phyloP scores from a whole-genome alignment of 2,329 filamentous ascomycete genomes.

The Rhytidhysteron rufulum region DNA sequence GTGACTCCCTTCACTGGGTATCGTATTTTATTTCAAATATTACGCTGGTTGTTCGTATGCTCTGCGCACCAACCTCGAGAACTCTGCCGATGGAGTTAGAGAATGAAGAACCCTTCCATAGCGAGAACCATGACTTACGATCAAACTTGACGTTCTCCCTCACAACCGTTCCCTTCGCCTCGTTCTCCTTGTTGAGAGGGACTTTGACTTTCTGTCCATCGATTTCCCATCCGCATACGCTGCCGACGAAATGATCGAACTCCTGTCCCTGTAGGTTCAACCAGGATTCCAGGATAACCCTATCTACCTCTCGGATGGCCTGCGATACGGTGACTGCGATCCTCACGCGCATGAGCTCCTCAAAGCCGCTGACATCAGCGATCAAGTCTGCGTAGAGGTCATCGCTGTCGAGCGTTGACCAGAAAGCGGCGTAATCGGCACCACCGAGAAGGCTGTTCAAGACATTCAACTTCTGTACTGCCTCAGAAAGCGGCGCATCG shows the following conservation, averaged over 20 bases:
- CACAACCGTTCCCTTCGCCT: constrained; percentile 93
- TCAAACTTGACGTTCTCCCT: constrained; percentile 92
- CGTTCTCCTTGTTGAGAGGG: constrained; percentile 82
- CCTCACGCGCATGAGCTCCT: constrained; percentile 85
- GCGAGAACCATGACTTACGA: constrained; percentile 42
- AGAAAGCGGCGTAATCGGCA: constrained; percentile 89
- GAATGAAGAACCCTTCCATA: neutral
- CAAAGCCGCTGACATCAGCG: constrained; percentile 90
- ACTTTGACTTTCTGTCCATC: constrained; percentile 66
- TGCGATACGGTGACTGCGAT: constrained; percentile 86
- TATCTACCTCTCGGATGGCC: constrained; percentile 71
- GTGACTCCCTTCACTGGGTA: no score
- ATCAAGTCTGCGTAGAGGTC: constrained; percentile 94
- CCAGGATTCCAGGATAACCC: constrained; percentile 47
- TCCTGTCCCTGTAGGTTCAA: constrained; percentile 44
- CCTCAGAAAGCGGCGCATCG: constrained; percentile 74
- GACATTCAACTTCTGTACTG: constrained; percentile 78
- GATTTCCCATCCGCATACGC: constrained; percentile 74
- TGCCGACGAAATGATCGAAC: constrained; percentile 49
- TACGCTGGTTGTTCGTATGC: constrained; percentile 77
- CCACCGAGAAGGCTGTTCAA: constrained; percentile 86
- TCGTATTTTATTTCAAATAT: no score
- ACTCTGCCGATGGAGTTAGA: constrained; percentile 43
- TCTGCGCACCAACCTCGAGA: constrained; percentile 72
- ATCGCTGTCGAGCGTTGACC: constrained; percentile 86